phyloP scores from a whole-genome alignment of 805 yeast genomes.

The Candida loeiensis region DNA sequence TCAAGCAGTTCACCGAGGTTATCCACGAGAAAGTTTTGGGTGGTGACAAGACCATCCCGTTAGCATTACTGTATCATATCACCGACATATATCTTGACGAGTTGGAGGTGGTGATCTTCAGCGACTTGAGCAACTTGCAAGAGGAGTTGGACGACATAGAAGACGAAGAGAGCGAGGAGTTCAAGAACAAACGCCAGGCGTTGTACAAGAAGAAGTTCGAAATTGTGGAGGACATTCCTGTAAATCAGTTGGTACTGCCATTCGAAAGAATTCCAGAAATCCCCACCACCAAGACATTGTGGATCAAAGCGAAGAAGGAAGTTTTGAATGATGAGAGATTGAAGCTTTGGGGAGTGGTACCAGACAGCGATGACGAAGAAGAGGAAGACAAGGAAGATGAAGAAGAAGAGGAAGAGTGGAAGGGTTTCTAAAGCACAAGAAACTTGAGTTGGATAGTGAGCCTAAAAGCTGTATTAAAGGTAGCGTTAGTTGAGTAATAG shows the following conservation, averaged over 20 bases:
- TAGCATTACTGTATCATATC: conserved; percentile 79
- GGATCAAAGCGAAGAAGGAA: conserved; percentile 62
- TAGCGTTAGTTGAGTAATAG: neutral
- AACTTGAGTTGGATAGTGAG: neutral
- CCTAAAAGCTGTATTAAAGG: neutral
- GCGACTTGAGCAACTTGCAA: conserved; percentile 44
- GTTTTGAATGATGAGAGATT: conserved; percentile 64
- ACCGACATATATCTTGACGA: conserved; percentile 85
- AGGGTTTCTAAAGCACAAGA: conserved; percentile 22
- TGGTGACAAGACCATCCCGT: conserved; percentile 58
- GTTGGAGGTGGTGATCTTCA: conserved; percentile 62
- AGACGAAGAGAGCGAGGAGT: conserved; percentile 29
- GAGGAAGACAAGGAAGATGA: conserved; percentile 19
- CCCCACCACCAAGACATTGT: conserved; percentile 58
- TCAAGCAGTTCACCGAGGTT: conserved; percentile 44
- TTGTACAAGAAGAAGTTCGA: conserved; percentile 24
- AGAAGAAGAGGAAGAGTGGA: conserved; percentile 30
- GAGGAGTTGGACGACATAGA: conserved; percentile 31
- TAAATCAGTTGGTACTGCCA: conserved; percentile 55
- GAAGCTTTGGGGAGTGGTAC: conserved; percentile 56
- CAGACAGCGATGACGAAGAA: conserved; percentile 19
- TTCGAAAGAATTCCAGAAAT: conserved; percentile 49
- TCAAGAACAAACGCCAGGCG: conserved; percentile 29
- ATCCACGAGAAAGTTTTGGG: conserved; percentile 48
- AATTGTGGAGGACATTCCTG: conserved; percentile 47